phyloP scores from a whole-genome alignment of 306 rosid genomes.

The Fagus crenata region DNA sequence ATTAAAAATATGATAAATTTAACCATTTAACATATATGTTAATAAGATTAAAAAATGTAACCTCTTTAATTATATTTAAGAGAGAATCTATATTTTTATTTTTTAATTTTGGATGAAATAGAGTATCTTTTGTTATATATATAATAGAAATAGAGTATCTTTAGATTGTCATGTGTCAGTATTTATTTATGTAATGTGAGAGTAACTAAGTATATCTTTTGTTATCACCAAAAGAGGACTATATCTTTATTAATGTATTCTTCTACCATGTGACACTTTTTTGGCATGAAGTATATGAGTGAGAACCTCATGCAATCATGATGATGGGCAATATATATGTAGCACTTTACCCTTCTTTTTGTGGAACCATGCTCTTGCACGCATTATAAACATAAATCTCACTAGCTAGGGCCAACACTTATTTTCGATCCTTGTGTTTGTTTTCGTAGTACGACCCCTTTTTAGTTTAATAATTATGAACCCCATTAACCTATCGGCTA shows the following conservation, averaged over 20 bases:
- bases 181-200: background rate
- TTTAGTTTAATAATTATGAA: conserved; percentile 52
- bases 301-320: conserved; percentile 54
- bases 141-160: background rate
- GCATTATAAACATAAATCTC: conserved; percentile 35
- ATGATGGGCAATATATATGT: conserved; percentile 34
- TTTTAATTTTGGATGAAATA: background rate
- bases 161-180: background rate
- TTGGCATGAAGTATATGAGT: conserved; percentile 40
- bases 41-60: background rate
- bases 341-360: conserved; percentile 19
- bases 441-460: conserved; percentile 66
- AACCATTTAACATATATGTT: no score
- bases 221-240: conserved; percentile 35
- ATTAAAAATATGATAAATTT: no score
- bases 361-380: conserved; percentile 25
- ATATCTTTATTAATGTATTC: conserved; percentile 36
- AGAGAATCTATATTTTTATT: background rate
- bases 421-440: conserved; percentile 34
- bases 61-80: background rate
- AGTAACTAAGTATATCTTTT: conserved; percentile 23
- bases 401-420: conserved; percentile 13
- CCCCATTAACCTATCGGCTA: conserved; percentile 36
- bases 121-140: background rate
- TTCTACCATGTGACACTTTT: conserved; percentile 46